Conservation (phyloP, 805 yeast species). For the Suhomyces sp. region DNA sequence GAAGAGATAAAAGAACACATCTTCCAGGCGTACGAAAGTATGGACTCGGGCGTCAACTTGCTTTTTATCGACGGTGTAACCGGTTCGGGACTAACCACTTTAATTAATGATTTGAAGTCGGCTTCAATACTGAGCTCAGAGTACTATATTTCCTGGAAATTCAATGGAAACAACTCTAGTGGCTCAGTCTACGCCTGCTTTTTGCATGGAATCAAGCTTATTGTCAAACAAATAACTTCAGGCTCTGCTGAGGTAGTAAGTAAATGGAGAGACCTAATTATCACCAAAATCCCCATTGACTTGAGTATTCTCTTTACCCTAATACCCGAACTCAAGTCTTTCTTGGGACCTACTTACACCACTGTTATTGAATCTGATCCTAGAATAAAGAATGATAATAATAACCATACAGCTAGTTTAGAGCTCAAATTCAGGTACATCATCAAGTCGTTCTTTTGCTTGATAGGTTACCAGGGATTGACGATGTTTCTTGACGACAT, state of each 20-base stretch:
- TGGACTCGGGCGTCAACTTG: slow-evolving; percentile 17
- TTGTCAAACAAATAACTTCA: slow-evolving; percentile 41
- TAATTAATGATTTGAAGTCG: slow-evolving; percentile 38
- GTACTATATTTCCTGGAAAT: slow-evolving; percentile 32
- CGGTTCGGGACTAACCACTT: slow-evolving; percentile 47
- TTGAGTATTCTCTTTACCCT: slow-evolving; percentile 37
- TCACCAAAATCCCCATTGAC: slow-evolving; percentile 39
- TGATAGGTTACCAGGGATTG: slow-evolving; percentile 42
- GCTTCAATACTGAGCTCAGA: slow-evolving; percentile 29
- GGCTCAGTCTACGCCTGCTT: slow-evolving; percentile 36
- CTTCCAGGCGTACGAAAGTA: slow-evolving; percentile 6
- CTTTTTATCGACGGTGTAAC: slow-evolving; percentile 38
- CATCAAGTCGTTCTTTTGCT: slow-evolving; percentile 40
- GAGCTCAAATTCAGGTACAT: slow-evolving; percentile 43
- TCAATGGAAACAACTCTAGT: slow-evolving; percentile 22
- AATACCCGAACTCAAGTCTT: slow-evolving; percentile 44
- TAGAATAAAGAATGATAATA: not conserved
- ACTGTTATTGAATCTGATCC: slow-evolving; percentile 7
- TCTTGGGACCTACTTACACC: slow-evolving; percentile 43
- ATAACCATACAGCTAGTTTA: slow-evolving; percentile 20
- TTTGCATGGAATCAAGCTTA: slow-evolving; percentile 35
- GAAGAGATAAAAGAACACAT: slow-evolving; percentile 11
- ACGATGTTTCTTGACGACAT: slow-evolving; percentile 47
- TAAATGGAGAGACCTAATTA: slow-evolving; percentile 41
- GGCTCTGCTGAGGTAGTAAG: slow-evolving; percentile 31